These are phyloP conservation scores for Fusarium dlaminii DNA, from an alignment of 2,329 filamentous ascomycete genomes.

Conservation along the genomic window DNA sequence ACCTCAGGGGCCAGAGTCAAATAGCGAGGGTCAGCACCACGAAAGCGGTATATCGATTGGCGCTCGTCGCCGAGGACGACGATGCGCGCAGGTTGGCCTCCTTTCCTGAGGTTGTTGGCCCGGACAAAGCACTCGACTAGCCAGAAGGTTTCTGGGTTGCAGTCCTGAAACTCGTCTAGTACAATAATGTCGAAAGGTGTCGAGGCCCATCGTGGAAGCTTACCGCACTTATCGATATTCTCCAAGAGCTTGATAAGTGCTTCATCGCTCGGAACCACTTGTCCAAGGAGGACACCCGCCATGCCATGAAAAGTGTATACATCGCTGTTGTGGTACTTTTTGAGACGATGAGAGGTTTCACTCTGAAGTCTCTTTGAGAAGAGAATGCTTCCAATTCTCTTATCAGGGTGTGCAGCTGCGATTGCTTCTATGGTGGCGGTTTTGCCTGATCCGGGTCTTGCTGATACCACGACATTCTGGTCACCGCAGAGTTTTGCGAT, in stretches of 20 bases:
- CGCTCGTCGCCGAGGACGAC: slow-evolving; percentile 46
- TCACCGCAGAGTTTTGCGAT: slow-evolving; percentile 35
- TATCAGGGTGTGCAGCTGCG: slow-evolving; percentile 34
- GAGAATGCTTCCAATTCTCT: slow-evolving; percentile 37
- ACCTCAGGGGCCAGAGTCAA: slow-evolving; percentile 38
- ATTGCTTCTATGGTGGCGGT: slow-evolving; percentile 46
- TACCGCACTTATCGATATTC: neutral
- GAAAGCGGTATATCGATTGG: slow-evolving; percentile 44
- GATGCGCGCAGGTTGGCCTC: slow-evolving; percentile 29
- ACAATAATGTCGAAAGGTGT: slow-evolving; percentile 45
- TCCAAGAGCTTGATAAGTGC: slow-evolving; percentile 17
- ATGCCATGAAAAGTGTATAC: slow-evolving; percentile 43
- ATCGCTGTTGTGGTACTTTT: slow-evolving; percentile 22
- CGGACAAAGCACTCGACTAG: slow-evolving; percentile 38
- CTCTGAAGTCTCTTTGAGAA: slow-evolving; percentile 42
- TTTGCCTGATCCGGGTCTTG: slow-evolving; percentile 47
- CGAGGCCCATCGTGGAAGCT: slow-evolving; percentile 33
- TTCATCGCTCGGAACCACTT: slow-evolving; percentile 25
- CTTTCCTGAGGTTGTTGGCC: slow-evolving; percentile 27
- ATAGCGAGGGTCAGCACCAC: slow-evolving; percentile 43
- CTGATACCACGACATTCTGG: slow-evolving; percentile 47
- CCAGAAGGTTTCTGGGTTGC: slow-evolving; percentile 42
- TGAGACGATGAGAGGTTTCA: slow-evolving; percentile 40
- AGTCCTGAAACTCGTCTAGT: slow-evolving; percentile 48
- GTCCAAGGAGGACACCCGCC: slow-evolving; percentile 34